Conservation (phyloP, 768 basidiomycete genomes). For the Cyathus striatus region DNA sequence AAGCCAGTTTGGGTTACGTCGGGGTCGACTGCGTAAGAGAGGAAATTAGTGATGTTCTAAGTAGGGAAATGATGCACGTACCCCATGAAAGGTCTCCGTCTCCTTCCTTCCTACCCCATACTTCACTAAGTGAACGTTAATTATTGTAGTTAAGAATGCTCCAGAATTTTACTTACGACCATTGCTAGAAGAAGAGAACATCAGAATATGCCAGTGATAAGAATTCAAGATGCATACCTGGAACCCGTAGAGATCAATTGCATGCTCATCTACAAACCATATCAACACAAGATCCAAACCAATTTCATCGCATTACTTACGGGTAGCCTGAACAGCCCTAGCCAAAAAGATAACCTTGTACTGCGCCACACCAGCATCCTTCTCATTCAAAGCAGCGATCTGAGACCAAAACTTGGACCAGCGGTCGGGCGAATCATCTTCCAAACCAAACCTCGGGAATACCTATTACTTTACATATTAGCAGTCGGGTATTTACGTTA, state of each 20-base stretch:
- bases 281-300: too few relatives aligned
- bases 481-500: background rate
- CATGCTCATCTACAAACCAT: background rate
- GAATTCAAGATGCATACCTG: background rate
- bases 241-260: background rate
- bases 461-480: background rate
- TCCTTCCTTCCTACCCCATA: background rate
- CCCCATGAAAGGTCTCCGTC: background rate
- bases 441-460: background rate
- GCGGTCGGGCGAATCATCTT: background rate
- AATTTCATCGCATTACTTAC: background rate
- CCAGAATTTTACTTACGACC: background rate
- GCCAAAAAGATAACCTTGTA: background rate
- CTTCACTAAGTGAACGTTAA: background rate
- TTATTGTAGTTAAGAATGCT: too few relatives aligned
- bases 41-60: background rate
- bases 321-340: background rate
- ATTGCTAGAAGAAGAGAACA: background rate
- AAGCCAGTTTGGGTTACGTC: background rate
- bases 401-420: background rate
- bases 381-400: background rate
- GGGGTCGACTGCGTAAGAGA: background rate
- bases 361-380: background rate
- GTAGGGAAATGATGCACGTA: background rate
- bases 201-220: background rate